These are phyloP conservation scores for Luffa acutangula DNA, from an alignment of 306 rosid species.

Conservation along the genomic window DNA sequence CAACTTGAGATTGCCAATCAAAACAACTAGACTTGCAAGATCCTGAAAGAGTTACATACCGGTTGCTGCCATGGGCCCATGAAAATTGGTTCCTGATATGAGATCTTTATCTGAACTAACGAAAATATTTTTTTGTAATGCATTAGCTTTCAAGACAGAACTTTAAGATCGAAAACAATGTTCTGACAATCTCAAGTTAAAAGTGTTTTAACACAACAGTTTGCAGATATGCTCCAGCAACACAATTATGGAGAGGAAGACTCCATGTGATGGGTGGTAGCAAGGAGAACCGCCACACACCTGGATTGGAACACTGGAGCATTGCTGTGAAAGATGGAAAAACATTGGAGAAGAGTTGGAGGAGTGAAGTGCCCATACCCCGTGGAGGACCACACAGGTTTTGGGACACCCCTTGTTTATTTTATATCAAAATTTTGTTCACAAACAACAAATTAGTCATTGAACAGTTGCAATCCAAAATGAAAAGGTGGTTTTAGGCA, in stretches of 20 bases:
- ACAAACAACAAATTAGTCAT: neutral
- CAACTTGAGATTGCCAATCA: neutral
- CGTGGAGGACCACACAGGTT: slow-evolving; percentile 98
- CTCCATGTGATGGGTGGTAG: slow-evolving; percentile 97
- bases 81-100: neutral
- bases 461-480: neutral
- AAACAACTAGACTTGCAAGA: neutral
- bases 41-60: neutral
- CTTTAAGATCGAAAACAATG: neutral
- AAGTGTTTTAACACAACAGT: neutral
- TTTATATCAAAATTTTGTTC: neutral
- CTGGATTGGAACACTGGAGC: slow-evolving; percentile 87
- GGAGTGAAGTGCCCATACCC: slow-evolving; percentile 65
- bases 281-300: slow-evolving; percentile 85
- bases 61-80: neutral
- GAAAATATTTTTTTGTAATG: neutral
- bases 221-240: slow-evolving; percentile 82
- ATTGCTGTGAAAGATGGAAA: slow-evolving; percentile 69
- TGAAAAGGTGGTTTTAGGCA: neutral
- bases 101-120: neutral
- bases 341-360: slow-evolving; percentile 64
- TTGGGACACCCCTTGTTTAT: neutral
- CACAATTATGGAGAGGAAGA: slow-evolving; percentile 85
- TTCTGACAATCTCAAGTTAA: neutral
- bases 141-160: neutral